phyloP scores from a whole-genome alignment of 192 early-diverging fungal species.

The Mortierella claussenii region DNA sequence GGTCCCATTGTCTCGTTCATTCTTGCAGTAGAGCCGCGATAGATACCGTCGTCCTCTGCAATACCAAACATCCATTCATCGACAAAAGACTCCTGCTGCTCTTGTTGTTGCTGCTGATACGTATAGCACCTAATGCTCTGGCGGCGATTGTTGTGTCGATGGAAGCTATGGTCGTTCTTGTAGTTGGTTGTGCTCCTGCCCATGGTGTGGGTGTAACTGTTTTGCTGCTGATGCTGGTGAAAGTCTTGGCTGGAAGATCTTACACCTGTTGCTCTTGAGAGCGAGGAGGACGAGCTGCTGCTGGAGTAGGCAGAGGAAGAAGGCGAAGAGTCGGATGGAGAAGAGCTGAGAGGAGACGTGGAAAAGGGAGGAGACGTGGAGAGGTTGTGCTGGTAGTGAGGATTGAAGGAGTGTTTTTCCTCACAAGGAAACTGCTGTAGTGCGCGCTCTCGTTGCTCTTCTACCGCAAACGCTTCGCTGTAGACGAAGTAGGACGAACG shows the following conservation, averaged over 20 bases:
- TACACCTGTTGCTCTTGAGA: conserved; percentile 20
- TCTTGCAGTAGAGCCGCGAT: neutral
- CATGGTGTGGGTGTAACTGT: neutral
- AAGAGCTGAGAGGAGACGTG: conserved; percentile 14
- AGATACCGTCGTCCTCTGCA: conserved; percentile 15
- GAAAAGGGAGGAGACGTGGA: conserved; percentile 15
- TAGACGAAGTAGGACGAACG: conserved; percentile 20
- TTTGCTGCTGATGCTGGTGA: neutral
- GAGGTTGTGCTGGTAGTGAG: conserved; percentile 48
- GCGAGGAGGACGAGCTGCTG: conserved; percentile 13
- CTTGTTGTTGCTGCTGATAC: conserved; percentile 4
- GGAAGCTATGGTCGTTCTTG: conserved; percentile 23
- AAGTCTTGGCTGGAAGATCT: conserved; percentile 12
- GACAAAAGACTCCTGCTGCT: conserved; percentile 13
- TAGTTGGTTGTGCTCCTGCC: conserved; percentile 1
- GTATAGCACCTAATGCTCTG: conserved; percentile 14
- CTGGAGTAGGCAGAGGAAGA: conserved; percentile 23
- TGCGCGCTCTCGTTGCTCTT: conserved; percentile 17
- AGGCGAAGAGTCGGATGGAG: conserved; percentile 19
- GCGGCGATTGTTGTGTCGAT: conserved; percentile 23
- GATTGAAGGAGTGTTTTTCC: conserved; percentile 39
- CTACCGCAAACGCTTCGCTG: conserved; percentile 9
- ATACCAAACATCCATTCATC: conserved; percentile 47
- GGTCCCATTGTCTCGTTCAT: too few species aligned
- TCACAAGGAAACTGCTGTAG: conserved; percentile 36